Evolutionary conservation across 2,329 filamentous ascomycete species (phyloP), one percentile per base, ranked within the genome.

Genomic region (Botrytis galanthina): DNA sequence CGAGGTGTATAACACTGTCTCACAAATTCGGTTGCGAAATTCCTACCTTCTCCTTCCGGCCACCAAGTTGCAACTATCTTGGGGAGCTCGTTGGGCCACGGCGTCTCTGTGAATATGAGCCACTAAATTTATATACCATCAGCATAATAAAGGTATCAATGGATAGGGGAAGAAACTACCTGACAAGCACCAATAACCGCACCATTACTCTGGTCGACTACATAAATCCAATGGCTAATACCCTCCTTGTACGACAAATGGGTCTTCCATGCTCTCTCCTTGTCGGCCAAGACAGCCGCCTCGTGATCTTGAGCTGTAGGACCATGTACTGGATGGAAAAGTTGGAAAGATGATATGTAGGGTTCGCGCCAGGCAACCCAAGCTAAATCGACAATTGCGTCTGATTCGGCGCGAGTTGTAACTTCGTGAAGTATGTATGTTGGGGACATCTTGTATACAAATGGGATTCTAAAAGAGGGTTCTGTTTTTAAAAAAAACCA

Each of bases 1-100:
- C 73, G 61, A 26, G 73, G 70, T 10, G 57, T 59, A 69, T 72
- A 72, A n/a, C 32, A 29, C 57, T 74, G 63, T 39, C 46, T 72
- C 16, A 74, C 4, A 35, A 72, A 69, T 14, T 69, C 48, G 32
- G 32, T 63, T 10, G 59, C 59, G 46, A 72, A 64, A n/a, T 70
- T 48, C 39, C 64, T 74, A 16, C 70, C 70, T 42, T 72, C 44
- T 44, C 73, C 70, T 39, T 74, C 70, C 3, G 64, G 42, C 59
- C 70, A 74, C 64, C 70, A 74, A 46, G 54, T 63, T 32, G 70
- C 70, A 12, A 64, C 64, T 4, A 74, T 35, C 6, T 48, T 63
- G 3, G 54, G 57, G 44, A 64, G n/a, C 18, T 67, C 63, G 1
- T 72, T 70, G 2, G 70, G 63, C 73, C 73, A 72, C 22, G 59